Percentiles rank a stretch among this genome's conserved stretches.
These are phyloP conservation scores for Selenicereus undatus DNA, from an alignment of 148 eudicot species.

Conservation along the genomic window DNA sequence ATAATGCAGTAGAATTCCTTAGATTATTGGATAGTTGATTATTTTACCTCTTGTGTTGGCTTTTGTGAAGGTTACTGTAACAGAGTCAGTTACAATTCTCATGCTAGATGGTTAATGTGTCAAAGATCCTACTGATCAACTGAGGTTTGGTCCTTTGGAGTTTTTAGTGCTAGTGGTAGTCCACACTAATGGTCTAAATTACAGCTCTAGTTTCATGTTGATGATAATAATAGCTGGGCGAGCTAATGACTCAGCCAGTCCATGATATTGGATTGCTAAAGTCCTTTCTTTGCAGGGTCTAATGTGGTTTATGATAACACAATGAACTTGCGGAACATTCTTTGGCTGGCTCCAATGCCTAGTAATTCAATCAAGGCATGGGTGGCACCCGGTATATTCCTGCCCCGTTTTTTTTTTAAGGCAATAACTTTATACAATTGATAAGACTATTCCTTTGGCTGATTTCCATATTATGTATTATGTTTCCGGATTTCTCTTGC, in stretches of 20 bases:
- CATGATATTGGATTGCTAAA: background rate
- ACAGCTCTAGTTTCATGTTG: background rate
- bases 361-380: slow-evolving; percentile 52
- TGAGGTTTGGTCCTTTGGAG: background rate
- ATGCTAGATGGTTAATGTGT: background rate
- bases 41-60: background rate
- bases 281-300: slow-evolving; percentile 48
- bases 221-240: background rate
- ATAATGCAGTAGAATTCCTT: background rate
- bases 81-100: background rate
- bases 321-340: slow-evolving; percentile 91
- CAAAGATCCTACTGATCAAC: background rate
- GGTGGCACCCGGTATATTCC: slow-evolving; percentile 70
- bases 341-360: slow-evolving; percentile 96
- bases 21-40: background rate
- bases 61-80: background rate
- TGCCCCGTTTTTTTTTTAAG: background rate
- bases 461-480: background rate
- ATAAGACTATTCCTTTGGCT: background rate
- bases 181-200: background rate
- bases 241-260: too few species aligned
- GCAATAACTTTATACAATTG: background rate
- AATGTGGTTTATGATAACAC: slow-evolving; percentile 55
- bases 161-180: background rate
- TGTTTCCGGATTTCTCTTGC: background rate